Evolutionary conservation across 2,329 filamentous ascomycete species (phyloP).

Genomic region (Talaromyces islandicus): DNA sequence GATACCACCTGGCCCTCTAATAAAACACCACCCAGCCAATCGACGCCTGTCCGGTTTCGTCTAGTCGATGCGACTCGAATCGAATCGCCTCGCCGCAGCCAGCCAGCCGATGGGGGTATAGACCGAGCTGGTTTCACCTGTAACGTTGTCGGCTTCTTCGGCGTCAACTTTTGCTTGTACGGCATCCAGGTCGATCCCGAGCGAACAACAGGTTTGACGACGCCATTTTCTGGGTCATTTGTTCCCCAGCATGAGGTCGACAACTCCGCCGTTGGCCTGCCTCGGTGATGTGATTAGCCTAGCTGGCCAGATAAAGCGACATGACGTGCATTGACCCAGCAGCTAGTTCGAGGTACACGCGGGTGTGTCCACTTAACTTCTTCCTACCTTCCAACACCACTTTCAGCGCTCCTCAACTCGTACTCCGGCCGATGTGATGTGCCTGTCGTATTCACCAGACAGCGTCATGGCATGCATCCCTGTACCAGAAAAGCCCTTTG

Average conservation of each 20-base stretch:
- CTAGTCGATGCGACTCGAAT: neutral
- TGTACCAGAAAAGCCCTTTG: neutral
- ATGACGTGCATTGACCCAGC: neutral
- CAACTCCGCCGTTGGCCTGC: neutral
- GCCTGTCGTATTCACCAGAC: neutral
- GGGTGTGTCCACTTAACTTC: neutral
- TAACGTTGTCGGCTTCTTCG: conserved; percentile 1
- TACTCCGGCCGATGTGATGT: neutral
- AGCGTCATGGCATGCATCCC: neutral
- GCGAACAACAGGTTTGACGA: neutral
- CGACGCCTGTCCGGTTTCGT: neutral
- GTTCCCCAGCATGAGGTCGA: neutral
- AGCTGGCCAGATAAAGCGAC: neutral
- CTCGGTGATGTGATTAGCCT: neutral
- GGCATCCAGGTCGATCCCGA: neutral
- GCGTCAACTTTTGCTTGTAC: neutral
- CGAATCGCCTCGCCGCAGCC: neutral
- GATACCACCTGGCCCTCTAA: neutral
- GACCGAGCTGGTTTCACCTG: neutral
- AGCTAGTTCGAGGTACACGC: neutral
- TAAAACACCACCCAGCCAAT: neutral
- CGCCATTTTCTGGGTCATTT: neutral
- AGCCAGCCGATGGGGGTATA: neutral
- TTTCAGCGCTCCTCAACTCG: neutral
- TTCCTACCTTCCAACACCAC: neutral